Conservation (phyloP, 352 stramenopile species). For the Phytophthora litchii region DNA sequence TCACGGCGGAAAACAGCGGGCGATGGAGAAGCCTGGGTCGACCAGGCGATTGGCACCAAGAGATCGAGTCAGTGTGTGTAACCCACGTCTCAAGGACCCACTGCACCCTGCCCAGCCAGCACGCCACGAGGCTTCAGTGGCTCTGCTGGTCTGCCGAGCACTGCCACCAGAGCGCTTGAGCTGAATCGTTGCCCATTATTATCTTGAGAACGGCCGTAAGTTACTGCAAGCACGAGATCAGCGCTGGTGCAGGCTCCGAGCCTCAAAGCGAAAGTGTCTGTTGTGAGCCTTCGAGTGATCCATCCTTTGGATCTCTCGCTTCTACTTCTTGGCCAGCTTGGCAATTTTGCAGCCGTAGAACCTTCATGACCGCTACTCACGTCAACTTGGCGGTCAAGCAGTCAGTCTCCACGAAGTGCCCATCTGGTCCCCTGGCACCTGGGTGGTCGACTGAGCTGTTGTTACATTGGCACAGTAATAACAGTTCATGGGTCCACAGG, state of each 20-base stretch:
- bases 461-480: conserved; percentile 5
- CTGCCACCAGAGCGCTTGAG: neutral
- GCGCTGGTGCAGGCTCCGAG: no score
- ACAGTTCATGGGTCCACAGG: no score
- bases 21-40: conserved; percentile 6
- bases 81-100: conserved; percentile 11
- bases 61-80: conserved; percentile 35
- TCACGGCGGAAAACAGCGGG: conserved; percentile 33
- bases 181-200: conserved; percentile 1
- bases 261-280: neutral
- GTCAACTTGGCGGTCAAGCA: no score
- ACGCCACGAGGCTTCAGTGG: conserved; percentile 7
- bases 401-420: neutral
- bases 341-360: conserved; percentile 12
- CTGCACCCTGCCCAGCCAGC: neutral
- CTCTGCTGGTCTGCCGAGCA: neutral
- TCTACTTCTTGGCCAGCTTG: conserved; percentile 10
- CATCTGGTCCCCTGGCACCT: conserved; percentile 9
- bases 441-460: conserved; percentile 13
- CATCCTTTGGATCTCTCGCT: conserved; percentile 3
- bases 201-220: conserved; percentile 11
- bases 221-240: neutral
- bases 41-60: conserved; percentile 14
- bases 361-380: conserved; percentile 12
- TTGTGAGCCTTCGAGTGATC: neutral